These are phyloP conservation scores for Blastomyces percursus DNA, from an alignment of 2,329 filamentous ascomycete species.

Conservation along the genomic window DNA sequence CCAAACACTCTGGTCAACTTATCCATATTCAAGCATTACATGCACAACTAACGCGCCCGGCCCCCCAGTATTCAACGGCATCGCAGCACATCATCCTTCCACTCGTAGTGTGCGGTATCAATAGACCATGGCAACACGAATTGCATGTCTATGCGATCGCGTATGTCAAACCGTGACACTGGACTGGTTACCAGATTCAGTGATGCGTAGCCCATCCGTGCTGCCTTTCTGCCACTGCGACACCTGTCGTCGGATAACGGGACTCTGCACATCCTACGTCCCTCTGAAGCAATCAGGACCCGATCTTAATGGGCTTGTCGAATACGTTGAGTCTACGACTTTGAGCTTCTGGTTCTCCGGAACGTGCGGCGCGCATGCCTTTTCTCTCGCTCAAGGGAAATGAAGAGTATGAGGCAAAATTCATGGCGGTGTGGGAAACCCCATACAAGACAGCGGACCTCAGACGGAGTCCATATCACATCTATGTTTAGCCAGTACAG, in stretches of 20 bases:
- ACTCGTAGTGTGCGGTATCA: background rate
- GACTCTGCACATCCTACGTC: constrained; percentile 38
- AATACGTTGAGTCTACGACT: constrained; percentile 35
- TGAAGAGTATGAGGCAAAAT: constrained; percentile 12
- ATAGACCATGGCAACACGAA: constrained; percentile 9
- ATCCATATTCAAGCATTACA: background rate
- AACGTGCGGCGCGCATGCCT: constrained; percentile 40
- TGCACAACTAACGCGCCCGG: background rate
- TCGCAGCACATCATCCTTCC: background rate
- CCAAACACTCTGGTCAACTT: background rate
- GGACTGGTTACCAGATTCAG: constrained; percentile 9
- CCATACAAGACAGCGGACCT: constrained; percentile 17
- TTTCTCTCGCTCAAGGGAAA: constrained; percentile 20
- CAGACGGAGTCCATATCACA: constrained; percentile 19
- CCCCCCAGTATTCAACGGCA: background rate
- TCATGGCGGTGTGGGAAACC: constrained; percentile 28
- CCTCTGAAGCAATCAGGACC: constrained; percentile 26
- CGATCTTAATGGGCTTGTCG: constrained; percentile 27
- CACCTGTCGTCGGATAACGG: constrained; percentile 40
- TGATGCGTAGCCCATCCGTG: constrained; percentile 12
- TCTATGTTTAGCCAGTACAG: constrained; percentile 20
- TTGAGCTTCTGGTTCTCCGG: constrained; percentile 40
- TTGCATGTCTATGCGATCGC: constrained; percentile 24
- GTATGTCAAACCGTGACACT: constrained; percentile 19
- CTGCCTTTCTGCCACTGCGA: constrained; percentile 43